Conservation (phyloP, 306 rosid species). For the Begonia peltatifolia region DNA sequence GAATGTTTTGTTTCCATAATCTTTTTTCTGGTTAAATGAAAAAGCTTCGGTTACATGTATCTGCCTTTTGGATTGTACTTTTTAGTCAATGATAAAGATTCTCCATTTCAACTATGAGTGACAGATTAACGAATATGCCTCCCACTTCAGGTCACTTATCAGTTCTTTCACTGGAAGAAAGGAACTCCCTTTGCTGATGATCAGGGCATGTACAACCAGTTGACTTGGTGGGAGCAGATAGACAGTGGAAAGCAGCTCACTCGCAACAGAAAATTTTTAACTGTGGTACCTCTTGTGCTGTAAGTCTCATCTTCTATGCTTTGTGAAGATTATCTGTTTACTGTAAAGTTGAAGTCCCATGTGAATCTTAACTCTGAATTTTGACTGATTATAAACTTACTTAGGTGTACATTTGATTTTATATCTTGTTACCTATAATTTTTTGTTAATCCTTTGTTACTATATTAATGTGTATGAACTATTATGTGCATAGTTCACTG, state of each 20-base stretch:
- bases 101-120: no score
- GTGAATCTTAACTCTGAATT: neutral
- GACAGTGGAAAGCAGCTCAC: conserved; percentile 99
- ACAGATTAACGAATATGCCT: conserved; percentile 10
- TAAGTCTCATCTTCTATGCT: conserved; percentile 38
- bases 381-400: neutral
- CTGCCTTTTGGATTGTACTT: no score
- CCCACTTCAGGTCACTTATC: conserved; percentile 68
- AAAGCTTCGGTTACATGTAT: no score
- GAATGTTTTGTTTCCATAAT: no score
- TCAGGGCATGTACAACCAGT: conserved; percentile 86
- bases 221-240: conserved; percentile 99
- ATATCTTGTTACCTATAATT: neutral
- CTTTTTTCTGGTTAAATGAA: no score
- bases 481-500: no score
- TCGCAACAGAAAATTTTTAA: conserved; percentile 93
- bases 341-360: neutral
- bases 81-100: no score
- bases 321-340: neutral
- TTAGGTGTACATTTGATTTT: neutral
- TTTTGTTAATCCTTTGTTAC: neutral
- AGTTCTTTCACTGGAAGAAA: conserved; percentile 99
- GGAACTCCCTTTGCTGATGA: conserved; percentile 98
- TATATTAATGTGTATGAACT: neutral
- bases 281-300: conserved; percentile 96